Evolutionary conservation across 2,329 filamentous ascomycete genomes (phyloP).

Genomic region (Basipetospora chlamydospora): DNA sequence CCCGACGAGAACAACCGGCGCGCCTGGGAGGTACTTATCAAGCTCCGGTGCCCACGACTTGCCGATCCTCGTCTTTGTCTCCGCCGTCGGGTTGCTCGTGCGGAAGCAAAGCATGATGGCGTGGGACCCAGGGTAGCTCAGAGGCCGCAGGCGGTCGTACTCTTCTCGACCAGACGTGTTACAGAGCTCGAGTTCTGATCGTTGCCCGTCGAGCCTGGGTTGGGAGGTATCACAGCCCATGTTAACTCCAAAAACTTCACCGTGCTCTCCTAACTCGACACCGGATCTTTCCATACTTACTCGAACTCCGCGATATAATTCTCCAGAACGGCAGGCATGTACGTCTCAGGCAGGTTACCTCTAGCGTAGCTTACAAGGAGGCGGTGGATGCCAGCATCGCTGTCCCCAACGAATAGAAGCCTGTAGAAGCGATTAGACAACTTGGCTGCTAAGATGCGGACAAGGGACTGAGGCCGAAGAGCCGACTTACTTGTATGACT

Average conservation of each 20-base stretch:
- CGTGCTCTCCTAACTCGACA: too few species aligned
- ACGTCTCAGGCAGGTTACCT: background rate
- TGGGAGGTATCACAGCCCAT: background rate
- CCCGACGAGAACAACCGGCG: background rate
- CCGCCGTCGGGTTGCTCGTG: background rate
- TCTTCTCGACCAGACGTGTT: background rate
- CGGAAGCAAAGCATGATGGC: background rate
- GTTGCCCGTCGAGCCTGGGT: background rate
- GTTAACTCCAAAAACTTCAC: background rate
- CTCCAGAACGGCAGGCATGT: background rate
- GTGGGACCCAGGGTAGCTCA: background rate
- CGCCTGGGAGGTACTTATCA: background rate
- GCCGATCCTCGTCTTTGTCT: background rate
- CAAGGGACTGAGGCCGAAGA: too few species aligned
- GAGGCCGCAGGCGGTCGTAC: background rate
- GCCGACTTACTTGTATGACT: conserved; percentile 1
- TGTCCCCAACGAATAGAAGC: background rate
- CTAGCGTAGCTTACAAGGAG: background rate
- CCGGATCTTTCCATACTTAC: too few species aligned
- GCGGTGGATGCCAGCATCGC: background rate
- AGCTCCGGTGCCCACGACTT: background rate
- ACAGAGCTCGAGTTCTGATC: background rate
- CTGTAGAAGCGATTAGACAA: background rate
- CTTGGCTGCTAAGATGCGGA: background rate
- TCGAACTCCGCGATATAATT: background rate